Conservation (phyloP, 441 rosid species). For the Erodium trifolium region DNA sequence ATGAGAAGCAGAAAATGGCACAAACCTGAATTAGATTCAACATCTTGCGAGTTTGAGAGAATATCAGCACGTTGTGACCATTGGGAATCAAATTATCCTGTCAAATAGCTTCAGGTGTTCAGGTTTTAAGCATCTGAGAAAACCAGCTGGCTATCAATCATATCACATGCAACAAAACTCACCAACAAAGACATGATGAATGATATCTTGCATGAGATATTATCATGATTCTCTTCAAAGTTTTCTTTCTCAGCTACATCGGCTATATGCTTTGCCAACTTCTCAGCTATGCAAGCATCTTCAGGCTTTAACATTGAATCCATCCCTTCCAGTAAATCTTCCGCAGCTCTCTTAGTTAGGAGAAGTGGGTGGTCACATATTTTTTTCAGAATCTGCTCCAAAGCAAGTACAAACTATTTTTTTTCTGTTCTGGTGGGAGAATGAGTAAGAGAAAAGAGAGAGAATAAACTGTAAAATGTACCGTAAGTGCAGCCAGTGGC, state of each 20-base stretch:
- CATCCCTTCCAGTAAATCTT: conserved; percentile 90
- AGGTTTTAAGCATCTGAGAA: conserved; percentile 12
- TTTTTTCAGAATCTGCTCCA: conserved; percentile 78
- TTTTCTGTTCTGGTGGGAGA: not conserved
- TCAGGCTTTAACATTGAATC: conserved; percentile 68
- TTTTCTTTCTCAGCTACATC: conserved; percentile 63
- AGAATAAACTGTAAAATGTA: conserved; percentile 22
- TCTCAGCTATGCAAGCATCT: conserved; percentile 75
- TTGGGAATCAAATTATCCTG: conserved; percentile 73
- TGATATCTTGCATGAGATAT: conserved; percentile 83
- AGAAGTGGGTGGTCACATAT: conserved; percentile 97
- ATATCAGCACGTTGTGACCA: conserved; percentile 86
- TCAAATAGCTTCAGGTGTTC: conserved; percentile 19
- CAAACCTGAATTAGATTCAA: conserved; percentile 88
- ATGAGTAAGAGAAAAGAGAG: conserved; percentile 5
- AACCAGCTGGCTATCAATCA: not conserved
- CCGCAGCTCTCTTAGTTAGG: conserved; percentile 95
- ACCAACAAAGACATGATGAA: conserved; percentile 78
- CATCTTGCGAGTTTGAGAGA: conserved; percentile 98
- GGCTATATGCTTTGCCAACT: conserved; percentile 82
- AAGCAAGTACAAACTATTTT: conserved; percentile 13
- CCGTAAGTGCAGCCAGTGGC: conserved; percentile 96
- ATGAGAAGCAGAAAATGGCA: conserved; percentile 14
- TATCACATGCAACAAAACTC: conserved; percentile 21
- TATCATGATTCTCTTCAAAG: conserved; percentile 69